phyloP scores from a whole-genome alignment of 1,139 yeast genomes.

The Yamadazyma aaseri region DNA sequence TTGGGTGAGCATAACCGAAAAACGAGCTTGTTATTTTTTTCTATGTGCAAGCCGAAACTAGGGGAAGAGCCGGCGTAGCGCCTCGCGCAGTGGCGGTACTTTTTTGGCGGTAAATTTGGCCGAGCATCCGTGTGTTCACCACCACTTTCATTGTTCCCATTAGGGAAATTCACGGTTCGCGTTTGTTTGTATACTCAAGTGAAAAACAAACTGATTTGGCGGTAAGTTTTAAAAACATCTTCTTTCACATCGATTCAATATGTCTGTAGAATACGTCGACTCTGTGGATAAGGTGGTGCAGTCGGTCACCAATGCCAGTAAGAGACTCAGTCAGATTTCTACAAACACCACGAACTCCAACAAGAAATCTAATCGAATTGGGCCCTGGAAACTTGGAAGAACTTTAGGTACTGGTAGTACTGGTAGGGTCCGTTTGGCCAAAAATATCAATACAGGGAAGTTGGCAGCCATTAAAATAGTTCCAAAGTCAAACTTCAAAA shows the following conservation, averaged over 20 bases:
- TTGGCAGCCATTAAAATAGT: conserved; percentile 97
- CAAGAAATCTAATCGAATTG: conserved; percentile 69
- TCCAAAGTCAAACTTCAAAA: conserved; percentile 68
- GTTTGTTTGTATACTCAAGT: conserved; percentile 1
- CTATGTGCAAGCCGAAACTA: too few species aligned
- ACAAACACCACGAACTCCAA: conserved; percentile 49
- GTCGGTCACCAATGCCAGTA: conserved; percentile 62
- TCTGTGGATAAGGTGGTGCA: conserved; percentile 46
- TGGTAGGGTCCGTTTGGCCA: conserved; percentile 90
- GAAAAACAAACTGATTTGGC: not conserved
- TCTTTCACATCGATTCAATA: not conserved
- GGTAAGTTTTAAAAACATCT: not conserved
- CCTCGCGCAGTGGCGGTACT: too few species aligned
- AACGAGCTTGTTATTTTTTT: too few species aligned
- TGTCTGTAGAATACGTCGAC: conserved; percentile 1
- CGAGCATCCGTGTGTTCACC: too few species aligned
- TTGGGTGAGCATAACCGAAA: conserved; percentile 1
- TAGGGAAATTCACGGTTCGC: not conserved
- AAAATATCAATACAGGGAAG: conserved; percentile 79
- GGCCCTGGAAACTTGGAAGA: conserved; percentile 96
- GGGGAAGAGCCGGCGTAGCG: too few species aligned
- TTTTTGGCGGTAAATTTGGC: too few species aligned
- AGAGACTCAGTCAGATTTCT: conserved; percentile 63
- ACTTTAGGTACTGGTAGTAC: conserved; percentile 95
- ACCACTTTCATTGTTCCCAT: conserved; percentile 1